These are phyloP conservation scores for Leptographium procerum DNA, from an alignment of 2,329 filamentous ascomycete genomes.

Conservation along the genomic window DNA sequence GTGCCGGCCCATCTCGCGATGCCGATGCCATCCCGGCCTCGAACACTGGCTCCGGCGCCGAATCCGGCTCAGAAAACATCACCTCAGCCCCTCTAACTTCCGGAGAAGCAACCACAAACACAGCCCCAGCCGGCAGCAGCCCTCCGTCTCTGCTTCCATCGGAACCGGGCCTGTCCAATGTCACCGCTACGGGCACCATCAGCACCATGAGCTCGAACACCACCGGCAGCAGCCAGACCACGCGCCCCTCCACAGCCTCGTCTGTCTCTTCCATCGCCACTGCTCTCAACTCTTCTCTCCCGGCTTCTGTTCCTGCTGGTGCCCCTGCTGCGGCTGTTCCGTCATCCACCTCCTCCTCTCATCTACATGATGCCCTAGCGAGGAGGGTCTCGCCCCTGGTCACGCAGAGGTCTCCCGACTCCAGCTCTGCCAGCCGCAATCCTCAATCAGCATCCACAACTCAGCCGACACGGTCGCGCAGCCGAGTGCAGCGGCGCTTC, in stretches of 20 bases:
- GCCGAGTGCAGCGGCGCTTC: constrained; percentile 60
- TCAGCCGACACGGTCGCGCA: constrained; percentile 34
- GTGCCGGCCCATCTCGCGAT: neutral
- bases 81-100: neutral
- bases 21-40: neutral
- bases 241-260: constrained; percentile 1
- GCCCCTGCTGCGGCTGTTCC: constrained; percentile 17
- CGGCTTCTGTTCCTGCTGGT: neutral
- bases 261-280: neutral
- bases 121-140: neutral
- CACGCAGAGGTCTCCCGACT: neutral
- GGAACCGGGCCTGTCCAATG: constrained; percentile 38
- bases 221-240: constrained; percentile 19
- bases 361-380: neutral
- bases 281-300: neutral
- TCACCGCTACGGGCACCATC: constrained; percentile 32
- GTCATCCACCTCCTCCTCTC: neutral
- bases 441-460: constrained; percentile 12
- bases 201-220: constrained; percentile 27
- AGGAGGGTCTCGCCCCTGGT: neutral
- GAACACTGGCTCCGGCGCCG: neutral
- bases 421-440: constrained; percentile 11
- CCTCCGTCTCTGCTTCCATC: constrained; percentile 22
- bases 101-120: neutral
- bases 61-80: neutral